Evolutionary conservation across 371 early-diverging fungal species (phyloP), one percentile per base, ranked within the genome.

Genomic region (Rhizopus sp.): DNA sequence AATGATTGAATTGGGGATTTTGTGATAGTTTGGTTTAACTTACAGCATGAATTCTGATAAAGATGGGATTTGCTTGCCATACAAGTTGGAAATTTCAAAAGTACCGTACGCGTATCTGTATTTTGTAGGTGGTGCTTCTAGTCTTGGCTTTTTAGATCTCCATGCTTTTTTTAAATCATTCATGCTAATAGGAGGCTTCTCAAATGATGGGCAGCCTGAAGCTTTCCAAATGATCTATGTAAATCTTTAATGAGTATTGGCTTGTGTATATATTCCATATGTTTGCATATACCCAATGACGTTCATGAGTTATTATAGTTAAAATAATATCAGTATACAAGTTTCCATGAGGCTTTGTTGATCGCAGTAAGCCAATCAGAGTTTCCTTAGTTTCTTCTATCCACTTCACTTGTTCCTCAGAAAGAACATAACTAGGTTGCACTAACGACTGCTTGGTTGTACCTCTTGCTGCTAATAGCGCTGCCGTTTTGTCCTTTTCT

Each of bases 221-320:
- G 73, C 67, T 45, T 78, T 78, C 78, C 78, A 78, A 23, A 75
- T 63, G 33, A 73, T 78, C 77, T 75, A 63, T 47, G 7, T 37
- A 23, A 40, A 35, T 17, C 23, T 23, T 23, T 23, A 23, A 23
- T 23, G 16, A 6, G 32, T 5, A 50, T 0, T 47, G 39, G 5
- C 30, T 35, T 50, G 7, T 46, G 38, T 7, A 34, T 30, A 42
- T 41, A 12, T 16, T 12, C 30, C n/a, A 37, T 17, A 42, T 17
- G n/a, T 31, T 54, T 23, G 32, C 7, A 50, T 23, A 23, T 62
- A 78, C 78, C 80, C 77, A 76, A 38, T 76, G 74, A 37, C 67
- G 55, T 47, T 80, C 80, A 41, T 76, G 69, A 51, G 53, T 59
- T 15, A 80, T 52, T 17, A 80, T 56, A 2, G 68, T 63, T 16